Conservation (phyloP, 805 yeast genomes). For the Isabelozyma rhagii region DNA sequence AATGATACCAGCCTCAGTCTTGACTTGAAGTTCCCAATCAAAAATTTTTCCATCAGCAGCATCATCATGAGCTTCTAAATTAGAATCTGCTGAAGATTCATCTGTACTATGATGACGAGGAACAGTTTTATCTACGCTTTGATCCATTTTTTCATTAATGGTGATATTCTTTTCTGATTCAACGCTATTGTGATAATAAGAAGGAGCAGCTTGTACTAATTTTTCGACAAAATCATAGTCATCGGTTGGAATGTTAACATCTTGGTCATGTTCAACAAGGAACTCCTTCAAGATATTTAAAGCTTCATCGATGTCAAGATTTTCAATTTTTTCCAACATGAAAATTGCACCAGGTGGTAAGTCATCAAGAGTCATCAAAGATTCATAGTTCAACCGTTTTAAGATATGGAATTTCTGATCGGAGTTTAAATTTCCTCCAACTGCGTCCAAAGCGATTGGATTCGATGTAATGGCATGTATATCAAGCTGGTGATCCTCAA, state of each 20-base stretch:
- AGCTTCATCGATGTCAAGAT: slow-evolving; percentile 35
- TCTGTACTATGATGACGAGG: neutral
- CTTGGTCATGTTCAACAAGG: slow-evolving; percentile 40
- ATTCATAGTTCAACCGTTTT: slow-evolving; percentile 22
- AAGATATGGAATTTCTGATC: slow-evolving; percentile 25
- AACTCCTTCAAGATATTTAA: slow-evolving; percentile 37
- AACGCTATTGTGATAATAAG: neutral
- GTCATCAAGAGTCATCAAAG: slow-evolving; percentile 22
- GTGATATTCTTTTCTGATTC: neutral
- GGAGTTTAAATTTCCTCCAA: slow-evolving; percentile 20
- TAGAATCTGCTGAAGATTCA: neutral
- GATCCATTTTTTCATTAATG: neutral
- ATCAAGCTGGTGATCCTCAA: slow-evolving; percentile 11
- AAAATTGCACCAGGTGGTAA: slow-evolving; percentile 31
- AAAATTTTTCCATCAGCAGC: slow-evolving; percentile 5
- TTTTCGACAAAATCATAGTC: slow-evolving; percentile 31
- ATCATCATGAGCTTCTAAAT: neutral
- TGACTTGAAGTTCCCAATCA: slow-evolving; percentile 24
- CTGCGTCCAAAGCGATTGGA: slow-evolving; percentile 20
- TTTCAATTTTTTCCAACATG: slow-evolving; percentile 39
- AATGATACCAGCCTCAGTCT: slow-evolving; percentile 41
- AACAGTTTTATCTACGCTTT: neutral
- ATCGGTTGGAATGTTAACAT: slow-evolving; percentile 42
- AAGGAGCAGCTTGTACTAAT: slow-evolving; percentile 6
- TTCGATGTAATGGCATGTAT: slow-evolving; percentile 19